A percentile compares a stretch with the other conserved stretches of the same genome.
phyloP scores from a whole-genome alignment of 73 alveolate species.

The Tetrahymena elliotti region DNA sequence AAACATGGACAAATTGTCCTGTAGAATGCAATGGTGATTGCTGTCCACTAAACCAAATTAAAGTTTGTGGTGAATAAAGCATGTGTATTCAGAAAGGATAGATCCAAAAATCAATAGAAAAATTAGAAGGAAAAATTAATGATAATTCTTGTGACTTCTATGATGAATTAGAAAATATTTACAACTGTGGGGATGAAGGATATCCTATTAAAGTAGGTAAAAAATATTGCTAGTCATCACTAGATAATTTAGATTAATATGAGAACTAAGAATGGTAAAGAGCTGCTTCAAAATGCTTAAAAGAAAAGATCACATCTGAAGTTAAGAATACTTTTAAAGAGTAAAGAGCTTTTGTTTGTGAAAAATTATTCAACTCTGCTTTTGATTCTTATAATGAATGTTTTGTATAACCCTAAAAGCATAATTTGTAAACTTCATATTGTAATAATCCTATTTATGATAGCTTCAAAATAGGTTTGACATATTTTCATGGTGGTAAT shows the following conservation, averaged over 20 bases:
- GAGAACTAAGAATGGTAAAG: not conserved
- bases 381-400: not conserved
- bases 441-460: not conserved
- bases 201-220: not conserved
- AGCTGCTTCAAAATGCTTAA: not conserved
- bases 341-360: not conserved
- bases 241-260: not conserved
- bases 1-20: not conserved
- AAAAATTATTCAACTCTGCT: not conserved
- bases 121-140: not conserved
- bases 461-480: not conserved
- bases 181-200: not conserved
- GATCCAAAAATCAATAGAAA: not conserved
- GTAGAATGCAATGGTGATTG: not conserved
- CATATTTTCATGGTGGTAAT: not conserved
- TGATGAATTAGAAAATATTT: not conserved
- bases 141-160: not conserved
- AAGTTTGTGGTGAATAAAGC: not conserved
- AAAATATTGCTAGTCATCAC: not conserved
- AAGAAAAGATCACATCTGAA: not conserved
- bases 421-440: not conserved
- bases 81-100: not conserved
- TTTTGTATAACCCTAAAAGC: not conserved
- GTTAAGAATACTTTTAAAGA: not conserved
- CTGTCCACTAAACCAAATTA: not conserved